Conservation (phyloP, 2,329 filamentous ascomycete genomes). For the Hypomyces rosellus region DNA sequence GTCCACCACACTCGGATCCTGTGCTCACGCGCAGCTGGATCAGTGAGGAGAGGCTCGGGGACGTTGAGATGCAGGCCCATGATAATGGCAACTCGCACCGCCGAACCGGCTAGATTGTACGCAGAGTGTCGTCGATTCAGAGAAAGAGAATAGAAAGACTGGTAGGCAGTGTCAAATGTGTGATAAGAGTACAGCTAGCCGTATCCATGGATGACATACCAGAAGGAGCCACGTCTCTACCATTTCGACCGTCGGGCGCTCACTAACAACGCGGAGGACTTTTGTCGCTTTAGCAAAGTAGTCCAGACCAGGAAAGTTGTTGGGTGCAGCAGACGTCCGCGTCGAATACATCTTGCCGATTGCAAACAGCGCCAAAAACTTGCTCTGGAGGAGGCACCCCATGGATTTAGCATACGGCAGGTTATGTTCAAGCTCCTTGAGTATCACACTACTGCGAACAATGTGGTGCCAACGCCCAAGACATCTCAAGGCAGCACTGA, state of each 20-base stretch:
- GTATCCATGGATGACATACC: conserved; percentile 22
- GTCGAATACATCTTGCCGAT: conserved; percentile 41
- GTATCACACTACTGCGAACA: conserved; percentile 31
- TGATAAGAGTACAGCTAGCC: not conserved
- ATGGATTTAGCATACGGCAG: conserved; percentile 29
- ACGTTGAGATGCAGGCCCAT: conserved; percentile 38
- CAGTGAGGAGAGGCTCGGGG: conserved; percentile 32
- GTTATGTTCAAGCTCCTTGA: conserved; percentile 30
- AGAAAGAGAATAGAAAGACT: conserved; percentile 39
- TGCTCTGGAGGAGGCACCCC: conserved; percentile 30
- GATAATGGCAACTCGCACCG: conserved; percentile 36
- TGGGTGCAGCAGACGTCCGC: conserved; percentile 26
- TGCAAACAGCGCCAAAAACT: conserved; percentile 39
- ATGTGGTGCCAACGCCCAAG: conserved; percentile 37
- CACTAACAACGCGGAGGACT: conserved; percentile 32
- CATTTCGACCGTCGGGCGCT: conserved; percentile 36
- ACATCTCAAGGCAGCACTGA: conserved; percentile 35
- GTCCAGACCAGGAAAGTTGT: conserved; percentile 34
- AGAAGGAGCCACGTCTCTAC: conserved; percentile 39
- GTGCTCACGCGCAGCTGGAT: conserved; percentile 32
- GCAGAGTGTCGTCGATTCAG: conserved; percentile 40
- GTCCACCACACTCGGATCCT: conserved; percentile 38
- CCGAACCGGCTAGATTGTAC: conserved; percentile 37
- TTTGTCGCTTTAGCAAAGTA: conserved; percentile 37
- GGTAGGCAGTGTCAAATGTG: not conserved